Evolutionary conservation across 73 alveolate genomes (phyloP).

Genomic region (Uronychia setigera): DNA sequence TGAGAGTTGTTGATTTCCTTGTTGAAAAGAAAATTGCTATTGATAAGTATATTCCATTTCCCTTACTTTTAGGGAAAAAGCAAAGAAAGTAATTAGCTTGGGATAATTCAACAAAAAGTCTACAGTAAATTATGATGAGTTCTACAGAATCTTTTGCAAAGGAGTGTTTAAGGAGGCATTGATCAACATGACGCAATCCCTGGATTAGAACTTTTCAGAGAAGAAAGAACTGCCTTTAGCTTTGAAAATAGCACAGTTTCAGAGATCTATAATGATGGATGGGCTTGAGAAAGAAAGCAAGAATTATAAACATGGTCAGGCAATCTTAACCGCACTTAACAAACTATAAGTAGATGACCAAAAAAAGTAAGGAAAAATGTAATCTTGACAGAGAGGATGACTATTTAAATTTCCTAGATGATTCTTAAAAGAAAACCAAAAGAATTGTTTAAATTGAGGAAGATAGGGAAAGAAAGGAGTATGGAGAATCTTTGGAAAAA

Average conservation of each 20-base stretch:
- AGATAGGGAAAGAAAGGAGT: not conserved
- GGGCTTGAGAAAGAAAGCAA: slow-evolving; percentile 41
- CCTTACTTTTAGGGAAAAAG: not conserved
- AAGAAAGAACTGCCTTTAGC: slow-evolving; percentile 34
- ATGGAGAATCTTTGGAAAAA: not conserved
- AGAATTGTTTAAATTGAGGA: not conserved
- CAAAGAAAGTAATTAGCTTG: slow-evolving; percentile 43
- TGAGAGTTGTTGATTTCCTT: slow-evolving; percentile 36
- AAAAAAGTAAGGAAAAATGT: too few species aligned
- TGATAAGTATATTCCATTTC: slow-evolving; percentile 5
- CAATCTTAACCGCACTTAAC: slow-evolving; percentile 52
- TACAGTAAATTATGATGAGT: slow-evolving; percentile 53
- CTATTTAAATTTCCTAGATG: not conserved
- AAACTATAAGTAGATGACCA: slow-evolving; percentile 5
- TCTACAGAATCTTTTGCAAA: slow-evolving; percentile 56
- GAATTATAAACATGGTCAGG: slow-evolving; percentile 46
- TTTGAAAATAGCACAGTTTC: slow-evolving; percentile 41
- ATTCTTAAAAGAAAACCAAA: not conserved
- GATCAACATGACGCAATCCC: slow-evolving; percentile 38
- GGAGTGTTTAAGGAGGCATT: slow-evolving; percentile 71
- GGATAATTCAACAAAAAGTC: slow-evolving; percentile 9
- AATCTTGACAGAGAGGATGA: not conserved
- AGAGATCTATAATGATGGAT: slow-evolving; percentile 39
- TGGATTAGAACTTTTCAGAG: slow-evolving; percentile 7
- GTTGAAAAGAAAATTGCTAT: slow-evolving; percentile 57